Evolutionary conservation across 176 grass and related monocot genomes (phyloP).

Genomic region (Alloteropsis semialata): DNA sequence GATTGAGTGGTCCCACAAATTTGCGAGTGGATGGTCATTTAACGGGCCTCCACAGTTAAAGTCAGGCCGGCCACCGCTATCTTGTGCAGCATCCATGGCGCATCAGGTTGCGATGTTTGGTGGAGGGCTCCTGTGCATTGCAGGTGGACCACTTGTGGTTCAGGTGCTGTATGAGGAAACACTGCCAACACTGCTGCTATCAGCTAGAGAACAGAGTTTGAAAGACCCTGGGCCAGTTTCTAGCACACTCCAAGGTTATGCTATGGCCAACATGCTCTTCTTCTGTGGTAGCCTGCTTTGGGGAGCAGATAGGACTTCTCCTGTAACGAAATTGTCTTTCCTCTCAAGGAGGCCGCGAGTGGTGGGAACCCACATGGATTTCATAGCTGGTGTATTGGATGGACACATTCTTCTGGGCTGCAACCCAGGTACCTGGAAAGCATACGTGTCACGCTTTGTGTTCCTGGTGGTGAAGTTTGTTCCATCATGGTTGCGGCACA

Average conservation of each 20-base stretch:
- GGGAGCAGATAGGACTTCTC: conserved; percentile 48
- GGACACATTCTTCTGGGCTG: conserved; percentile 85
- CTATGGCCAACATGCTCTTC: conserved; percentile 89
- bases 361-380: conserved; percentile 87
- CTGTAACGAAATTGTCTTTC: conserved; percentile 50
- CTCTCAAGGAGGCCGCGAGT: conserved; percentile 65
- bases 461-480: conserved; percentile 81
- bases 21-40: conserved; percentile 71
- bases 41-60: conserved; percentile 56
- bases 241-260: conserved; percentile 74
- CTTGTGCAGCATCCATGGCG: conserved; percentile 57
- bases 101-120: conserved; percentile 82
- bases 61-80: conserved; percentile 63
- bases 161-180: conserved; percentile 94
- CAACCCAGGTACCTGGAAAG: conserved; percentile 77
- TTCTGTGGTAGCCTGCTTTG: conserved; percentile 72
- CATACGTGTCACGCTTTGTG: conserved; percentile 71
- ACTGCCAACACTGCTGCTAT: conserved; percentile 76
- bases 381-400: conserved; percentile 73
- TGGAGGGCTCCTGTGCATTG: conserved; percentile 76
- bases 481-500: conserved; percentile 68
- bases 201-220: conserved; percentile 50
- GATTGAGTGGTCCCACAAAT: conserved; percentile 62
- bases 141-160: conserved; percentile 66
- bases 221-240: conserved; percentile 46